phyloP scores from a whole-genome alignment of 2,329 filamentous ascomycete genomes.

The Zarea fungicola region DNA sequence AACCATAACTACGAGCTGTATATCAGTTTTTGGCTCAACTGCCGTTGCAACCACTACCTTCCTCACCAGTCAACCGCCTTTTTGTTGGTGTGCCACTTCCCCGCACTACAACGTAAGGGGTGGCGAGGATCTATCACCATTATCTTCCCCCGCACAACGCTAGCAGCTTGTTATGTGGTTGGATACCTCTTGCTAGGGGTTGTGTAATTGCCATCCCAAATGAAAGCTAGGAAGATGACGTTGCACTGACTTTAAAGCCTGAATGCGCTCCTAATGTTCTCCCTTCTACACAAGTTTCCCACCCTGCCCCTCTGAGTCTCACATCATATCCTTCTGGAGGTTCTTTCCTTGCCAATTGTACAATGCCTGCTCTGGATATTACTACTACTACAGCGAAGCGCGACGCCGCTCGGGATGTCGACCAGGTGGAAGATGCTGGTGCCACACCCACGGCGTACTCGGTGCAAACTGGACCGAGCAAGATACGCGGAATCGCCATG shows the following conservation, averaged over 20 bases:
- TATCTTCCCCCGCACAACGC: conserved; percentile 4
- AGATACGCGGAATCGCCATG: conserved; percentile 17
- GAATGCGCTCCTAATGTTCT: too few relatives aligned
- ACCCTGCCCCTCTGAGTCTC: too few relatives aligned
- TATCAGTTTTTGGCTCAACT: neutral
- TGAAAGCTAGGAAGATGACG: too few relatives aligned
- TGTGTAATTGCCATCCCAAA: too few relatives aligned
- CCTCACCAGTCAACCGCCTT: neutral
- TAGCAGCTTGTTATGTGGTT: neutral
- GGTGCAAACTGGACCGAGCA: neutral
- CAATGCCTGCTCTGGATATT: neutral
- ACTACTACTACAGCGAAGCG: neutral
- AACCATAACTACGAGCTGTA: too few relatives aligned
- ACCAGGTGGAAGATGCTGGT: neutral
- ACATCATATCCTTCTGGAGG: too few relatives aligned
- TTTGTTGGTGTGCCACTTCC: neutral
- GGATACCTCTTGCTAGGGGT: neutral
- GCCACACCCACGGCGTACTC: too few relatives aligned
- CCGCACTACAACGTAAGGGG: neutral
- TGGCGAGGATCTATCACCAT: neutral
- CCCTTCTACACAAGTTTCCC: too few relatives aligned
- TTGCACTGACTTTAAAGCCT: neutral
- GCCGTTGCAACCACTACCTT: neutral
- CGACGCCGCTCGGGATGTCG: neutral
- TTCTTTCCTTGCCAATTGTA: too few relatives aligned